A percentile compares a stretch with the other conserved stretches of the same genome.
Conservation (phyloP, 495 filamentous ascomycete genomes). For the Xylaria venustula region DNA sequence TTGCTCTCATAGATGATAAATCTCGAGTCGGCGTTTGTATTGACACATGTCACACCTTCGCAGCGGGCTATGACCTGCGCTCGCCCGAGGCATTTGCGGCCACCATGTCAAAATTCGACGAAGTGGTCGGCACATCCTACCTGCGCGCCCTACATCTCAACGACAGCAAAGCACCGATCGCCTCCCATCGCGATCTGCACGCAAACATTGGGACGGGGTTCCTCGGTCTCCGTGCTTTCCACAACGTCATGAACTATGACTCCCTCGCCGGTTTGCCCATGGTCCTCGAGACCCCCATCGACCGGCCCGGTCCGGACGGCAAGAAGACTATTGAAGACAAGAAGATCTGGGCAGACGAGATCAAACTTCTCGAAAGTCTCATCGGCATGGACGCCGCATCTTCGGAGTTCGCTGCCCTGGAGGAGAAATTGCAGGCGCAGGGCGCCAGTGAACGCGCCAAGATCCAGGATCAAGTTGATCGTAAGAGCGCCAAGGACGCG, state of each 20-base stretch:
- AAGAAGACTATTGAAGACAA: constrained; percentile 68
- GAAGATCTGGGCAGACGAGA: constrained; percentile 77
- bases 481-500: constrained; percentile 57
- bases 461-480: constrained; percentile 72
- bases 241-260: constrained; percentile 82
- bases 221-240: constrained; percentile 83
- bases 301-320: constrained; percentile 55
- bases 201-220: constrained; percentile 94
- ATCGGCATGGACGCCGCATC: constrained; percentile 77
- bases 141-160: constrained; percentile 88
- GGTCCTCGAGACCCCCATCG: constrained; percentile 92
- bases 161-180: constrained; percentile 85
- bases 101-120: constrained; percentile 73
- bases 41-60: constrained; percentile 94
- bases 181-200: constrained; percentile 78
- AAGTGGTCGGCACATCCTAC: constrained; percentile 74
- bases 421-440: constrained; percentile 61
- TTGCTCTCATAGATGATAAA: constrained; percentile 76
- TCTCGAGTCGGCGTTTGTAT: constrained; percentile 90
- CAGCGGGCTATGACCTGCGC: constrained; percentile 88
- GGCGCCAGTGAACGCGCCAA: constrained; percentile 69
- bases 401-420: constrained; percentile 64
- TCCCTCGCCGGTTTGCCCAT: constrained; percentile 79
- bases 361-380: constrained; percentile 83
- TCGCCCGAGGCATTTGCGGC: constrained; percentile 67